A percentile compares a stretch with the other conserved stretches of the same genome.
Conservation (phyloP, 441 rosid species). For the Cnidoscolus chayamansa region DNA sequence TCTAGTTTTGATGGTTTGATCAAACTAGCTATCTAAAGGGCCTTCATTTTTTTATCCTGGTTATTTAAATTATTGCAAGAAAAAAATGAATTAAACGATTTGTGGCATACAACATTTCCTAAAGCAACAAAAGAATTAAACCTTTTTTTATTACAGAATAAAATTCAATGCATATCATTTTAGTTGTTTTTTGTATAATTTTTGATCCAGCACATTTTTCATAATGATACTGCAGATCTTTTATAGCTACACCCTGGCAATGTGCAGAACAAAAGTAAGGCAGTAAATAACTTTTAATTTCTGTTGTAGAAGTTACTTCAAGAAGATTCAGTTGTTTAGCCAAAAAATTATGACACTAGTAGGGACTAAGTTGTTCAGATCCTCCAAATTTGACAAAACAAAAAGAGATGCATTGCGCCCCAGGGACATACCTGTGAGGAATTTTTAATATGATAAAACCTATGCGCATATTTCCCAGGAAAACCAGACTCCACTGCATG, state of each 20-base stretch:
- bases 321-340: neutral
- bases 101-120: no score
- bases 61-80: no score
- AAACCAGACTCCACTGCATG: constrained; percentile 37
- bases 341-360: neutral
- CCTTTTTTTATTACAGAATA: neutral
- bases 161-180: neutral
- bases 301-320: neutral
- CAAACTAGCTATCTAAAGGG: neutral
- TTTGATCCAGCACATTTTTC: neutral
- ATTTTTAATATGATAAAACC: constrained; percentile 69
- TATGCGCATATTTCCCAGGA: constrained; percentile 43
- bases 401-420: neutral
- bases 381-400: neutral
- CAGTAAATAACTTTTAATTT: neutral
- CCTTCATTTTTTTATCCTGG: neutral
- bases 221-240: neutral
- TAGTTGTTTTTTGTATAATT: neutral
- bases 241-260: neutral
- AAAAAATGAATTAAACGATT: neutral
- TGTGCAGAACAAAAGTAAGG: neutral
- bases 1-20: neutral
- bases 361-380: neutral
- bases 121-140: no score
- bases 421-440: constrained; percentile 62